Percentiles rank a stretch among this genome's conserved stretches.
Conservation (phyloP, 1,284 basidiomycete species). For the Cerioporus squamosus region DNA sequence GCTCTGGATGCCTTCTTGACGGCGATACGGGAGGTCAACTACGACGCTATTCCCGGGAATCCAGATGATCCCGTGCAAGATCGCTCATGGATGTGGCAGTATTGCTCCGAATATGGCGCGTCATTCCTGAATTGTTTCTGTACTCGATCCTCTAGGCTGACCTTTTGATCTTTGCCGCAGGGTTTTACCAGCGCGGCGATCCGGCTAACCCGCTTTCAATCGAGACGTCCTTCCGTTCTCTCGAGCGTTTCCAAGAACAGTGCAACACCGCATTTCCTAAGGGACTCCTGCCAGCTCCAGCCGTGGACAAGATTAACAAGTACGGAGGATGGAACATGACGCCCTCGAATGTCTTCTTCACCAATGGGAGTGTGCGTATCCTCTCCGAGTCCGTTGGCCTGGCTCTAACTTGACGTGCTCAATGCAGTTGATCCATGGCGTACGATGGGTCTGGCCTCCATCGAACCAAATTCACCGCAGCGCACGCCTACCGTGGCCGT, state of each 20-base stretch:
- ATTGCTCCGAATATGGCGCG: conserved; percentile 56
- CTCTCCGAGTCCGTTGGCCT: too few species aligned
- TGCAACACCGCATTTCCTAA: conserved; percentile 45
- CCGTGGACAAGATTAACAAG: conserved; percentile 48
- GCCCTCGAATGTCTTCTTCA: conserved; percentile 50
- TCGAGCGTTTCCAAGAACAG: conserved; percentile 47
- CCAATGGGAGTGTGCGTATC: conserved; percentile 51
- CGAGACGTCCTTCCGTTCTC: conserved; percentile 48
- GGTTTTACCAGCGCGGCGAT: conserved; percentile 53
- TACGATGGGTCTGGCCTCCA: conserved; percentile 55
- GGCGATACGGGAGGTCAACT: conserved; percentile 48
- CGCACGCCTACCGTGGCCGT: conserved; percentile 43
- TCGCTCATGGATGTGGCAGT: conserved; percentile 56
- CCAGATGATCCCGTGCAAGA: conserved; percentile 47
- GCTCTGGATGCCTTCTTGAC: conserved; percentile 47
- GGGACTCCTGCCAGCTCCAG: conserved; percentile 43
- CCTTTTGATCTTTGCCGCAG: conserved; percentile 24
- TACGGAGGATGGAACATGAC: conserved; percentile 57
- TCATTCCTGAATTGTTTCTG: neutral
- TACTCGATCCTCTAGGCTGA: neutral
- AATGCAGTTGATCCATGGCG: conserved; percentile 53
- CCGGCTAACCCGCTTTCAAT: conserved; percentile 49
- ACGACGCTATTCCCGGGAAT: conserved; percentile 45
- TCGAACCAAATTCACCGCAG: conserved; percentile 49
- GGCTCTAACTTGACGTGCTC: neutral